A percentile compares a stretch with the other conserved stretches of the same genome.
Conservation (phyloP, 495 filamentous ascomycete genomes). For the Penicillium diatomitis region DNA sequence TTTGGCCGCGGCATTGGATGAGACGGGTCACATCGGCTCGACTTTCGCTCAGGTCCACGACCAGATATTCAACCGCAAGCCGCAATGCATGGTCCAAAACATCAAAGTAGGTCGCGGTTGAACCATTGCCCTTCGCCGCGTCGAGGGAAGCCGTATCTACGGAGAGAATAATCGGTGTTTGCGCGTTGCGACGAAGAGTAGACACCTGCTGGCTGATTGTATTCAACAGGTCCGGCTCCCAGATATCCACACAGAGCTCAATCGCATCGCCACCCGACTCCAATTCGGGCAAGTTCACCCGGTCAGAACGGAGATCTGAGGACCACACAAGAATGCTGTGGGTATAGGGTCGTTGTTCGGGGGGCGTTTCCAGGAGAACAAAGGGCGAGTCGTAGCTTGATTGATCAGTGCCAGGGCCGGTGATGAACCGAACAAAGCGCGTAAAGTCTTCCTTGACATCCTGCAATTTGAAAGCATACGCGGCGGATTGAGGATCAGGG, state of each 20-base stretch:
- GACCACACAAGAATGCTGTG: conserved; percentile 57
- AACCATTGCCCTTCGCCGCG: conserved; percentile 13
- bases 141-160: conserved; percentile 46
- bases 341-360: conserved; percentile 55
- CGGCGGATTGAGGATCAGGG: conserved; percentile 37
- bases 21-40: conserved; percentile 32
- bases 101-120: conserved; percentile 29
- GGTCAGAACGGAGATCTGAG: conserved; percentile 46
- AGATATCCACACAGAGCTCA: conserved; percentile 61
- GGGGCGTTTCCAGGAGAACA: conserved; percentile 58
- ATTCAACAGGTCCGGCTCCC: conserved; percentile 39
- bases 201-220: conserved; percentile 36
- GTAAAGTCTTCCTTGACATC: conserved; percentile 67
- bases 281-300: conserved; percentile 49
- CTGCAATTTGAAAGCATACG: conserved; percentile 61
- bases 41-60: conserved; percentile 53
- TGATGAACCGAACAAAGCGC: conserved; percentile 57
- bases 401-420: conserved; percentile 43
- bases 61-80: conserved; percentile 65
- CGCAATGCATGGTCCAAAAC: conserved; percentile 58
- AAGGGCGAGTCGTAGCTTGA: conserved; percentile 61
- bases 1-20: conserved; percentile 48
- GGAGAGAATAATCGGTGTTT: conserved; percentile 60
- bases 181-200: conserved; percentile 45
- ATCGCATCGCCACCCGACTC: conserved; percentile 65